Conservation (phyloP, 2,329 filamentous ascomycete genomes). For the Tolypocladium pustulatum region DNA sequence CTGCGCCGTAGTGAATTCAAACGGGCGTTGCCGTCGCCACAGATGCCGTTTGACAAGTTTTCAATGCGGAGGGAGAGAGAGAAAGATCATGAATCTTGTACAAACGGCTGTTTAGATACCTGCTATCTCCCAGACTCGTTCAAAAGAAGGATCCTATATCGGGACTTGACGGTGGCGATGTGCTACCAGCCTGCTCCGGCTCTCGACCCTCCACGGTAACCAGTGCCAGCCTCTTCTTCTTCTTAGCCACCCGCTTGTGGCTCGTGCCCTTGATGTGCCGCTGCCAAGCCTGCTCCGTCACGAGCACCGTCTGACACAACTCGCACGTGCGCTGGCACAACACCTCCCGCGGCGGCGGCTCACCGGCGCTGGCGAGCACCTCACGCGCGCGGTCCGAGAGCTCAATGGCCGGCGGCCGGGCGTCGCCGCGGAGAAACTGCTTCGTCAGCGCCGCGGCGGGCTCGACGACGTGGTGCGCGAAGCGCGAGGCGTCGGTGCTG, state of each 20-base stretch:
- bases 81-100: not conserved
- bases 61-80: no score
- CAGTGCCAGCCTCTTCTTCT: constrained; percentile 25
- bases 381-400: constrained; percentile 37
- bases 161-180: constrained; percentile 10
- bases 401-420: constrained; percentile 39
- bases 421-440: constrained; percentile 49
- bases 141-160: constrained; percentile 18
- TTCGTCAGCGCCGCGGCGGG: constrained; percentile 53
- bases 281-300: constrained; percentile 41
- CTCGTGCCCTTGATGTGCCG: constrained; percentile 25
- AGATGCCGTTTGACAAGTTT: not conserved
- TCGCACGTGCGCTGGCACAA: constrained; percentile 57
- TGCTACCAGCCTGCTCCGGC: constrained; percentile 3
- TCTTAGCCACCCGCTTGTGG: constrained; percentile 23
- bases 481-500: constrained; percentile 57
- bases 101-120: not conserved
- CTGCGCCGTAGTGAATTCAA: not conserved
- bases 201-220: constrained; percentile 16
- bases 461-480: constrained; percentile 51
- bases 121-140: not conserved
- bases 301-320: constrained; percentile 53
- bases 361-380: constrained; percentile 41
- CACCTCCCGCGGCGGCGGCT: constrained; percentile 38
- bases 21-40: not conserved